A percentile compares a stretch with the other conserved stretches of the same genome.
Conservation (phyloP, 1,284 basidiomycete genomes). For the Gastroboletus turbinatus region DNA sequence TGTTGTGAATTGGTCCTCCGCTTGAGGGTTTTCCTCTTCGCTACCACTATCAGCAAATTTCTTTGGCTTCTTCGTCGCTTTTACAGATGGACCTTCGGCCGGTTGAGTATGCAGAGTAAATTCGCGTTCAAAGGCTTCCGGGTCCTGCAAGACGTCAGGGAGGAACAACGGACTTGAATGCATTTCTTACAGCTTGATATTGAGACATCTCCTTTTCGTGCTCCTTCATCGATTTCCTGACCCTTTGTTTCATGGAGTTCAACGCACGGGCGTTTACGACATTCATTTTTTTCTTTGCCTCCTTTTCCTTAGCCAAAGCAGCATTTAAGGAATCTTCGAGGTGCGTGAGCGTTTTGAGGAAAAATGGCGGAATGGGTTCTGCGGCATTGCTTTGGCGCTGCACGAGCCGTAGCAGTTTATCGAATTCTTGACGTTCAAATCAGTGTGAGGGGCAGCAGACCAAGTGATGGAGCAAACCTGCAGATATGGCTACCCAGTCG, state of each 20-base stretch:
- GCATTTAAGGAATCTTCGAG: conserved; percentile 79
- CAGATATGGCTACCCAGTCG: conserved; percentile 93
- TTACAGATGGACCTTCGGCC: conserved; percentile 44
- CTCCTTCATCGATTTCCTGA: conserved; percentile 91
- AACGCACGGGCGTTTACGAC: conserved; percentile 92
- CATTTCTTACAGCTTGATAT: conserved; percentile 71
- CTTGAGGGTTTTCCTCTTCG: conserved; percentile 48
- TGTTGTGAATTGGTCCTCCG: conserved; percentile 79
- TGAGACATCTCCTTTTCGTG: conserved; percentile 80
- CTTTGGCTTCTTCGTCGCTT: conserved; percentile 43
- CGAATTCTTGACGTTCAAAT: conserved; percentile 72
- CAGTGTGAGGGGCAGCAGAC: conserved; percentile 1
- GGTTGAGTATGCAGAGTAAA: conserved; percentile 57
- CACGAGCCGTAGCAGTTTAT: conserved; percentile 90
- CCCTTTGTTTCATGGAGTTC: conserved; percentile 96
- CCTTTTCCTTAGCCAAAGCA: conserved; percentile 84
- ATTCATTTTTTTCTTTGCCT: conserved; percentile 96
- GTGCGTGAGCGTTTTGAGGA: conserved; percentile 74
- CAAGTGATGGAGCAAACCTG: conserved; percentile 51
- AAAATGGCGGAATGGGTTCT: conserved; percentile 88
- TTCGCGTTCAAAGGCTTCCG: conserved; percentile 84
- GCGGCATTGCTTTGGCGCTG: conserved; percentile 85
- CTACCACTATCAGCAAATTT: conserved; percentile 35
- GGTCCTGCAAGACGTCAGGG: conserved; percentile 57
- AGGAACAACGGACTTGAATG: background rate